Evolutionary conservation across 2,329 filamentous ascomycete genomes (phyloP).

Genomic region (Didymella arachidicola): DNA sequence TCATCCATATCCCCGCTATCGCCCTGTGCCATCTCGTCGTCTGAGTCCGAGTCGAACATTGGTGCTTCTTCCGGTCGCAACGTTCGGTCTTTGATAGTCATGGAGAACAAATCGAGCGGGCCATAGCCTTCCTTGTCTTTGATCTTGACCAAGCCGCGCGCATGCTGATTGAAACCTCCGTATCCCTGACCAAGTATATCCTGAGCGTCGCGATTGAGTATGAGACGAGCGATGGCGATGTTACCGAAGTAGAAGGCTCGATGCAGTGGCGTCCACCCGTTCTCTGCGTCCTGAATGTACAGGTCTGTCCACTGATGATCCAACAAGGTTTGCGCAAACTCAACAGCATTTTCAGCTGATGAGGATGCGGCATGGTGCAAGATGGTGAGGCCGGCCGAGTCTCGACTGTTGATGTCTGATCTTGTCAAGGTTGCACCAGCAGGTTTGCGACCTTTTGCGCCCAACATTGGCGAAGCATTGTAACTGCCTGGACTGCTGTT

Average conservation of each 20-base stretch:
- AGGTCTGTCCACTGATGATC: conserved; percentile 85
- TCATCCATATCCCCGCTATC: conserved; percentile 55
- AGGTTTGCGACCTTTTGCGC: conserved; percentile 46
- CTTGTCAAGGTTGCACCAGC: conserved; percentile 57
- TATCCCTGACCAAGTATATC: conserved; percentile 69
- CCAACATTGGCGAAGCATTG: conserved; percentile 55
- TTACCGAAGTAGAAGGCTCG: conserved; percentile 91
- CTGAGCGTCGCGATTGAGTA: conserved; percentile 78
- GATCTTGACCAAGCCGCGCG: conserved; percentile 84
- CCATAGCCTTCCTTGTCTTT: conserved; percentile 96
- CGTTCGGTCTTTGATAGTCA: conserved; percentile 82
- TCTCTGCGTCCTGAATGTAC: conserved; percentile 87
- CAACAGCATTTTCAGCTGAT: conserved; percentile 69
- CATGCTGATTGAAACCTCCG: conserved; percentile 65
- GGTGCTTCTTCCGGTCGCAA: conserved; percentile 55
- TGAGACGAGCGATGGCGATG: conserved; percentile 80
- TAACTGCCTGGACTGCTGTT: conserved; percentile 58
- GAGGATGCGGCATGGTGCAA: conserved; percentile 86
- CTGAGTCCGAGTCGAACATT: conserved; percentile 59
- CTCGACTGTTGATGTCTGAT: conserved; percentile 83
- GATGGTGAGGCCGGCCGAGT: conserved; percentile 81
- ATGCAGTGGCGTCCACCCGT: conserved; percentile 94
- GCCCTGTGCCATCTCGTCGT: conserved; percentile 56
- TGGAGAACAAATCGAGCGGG: conserved; percentile 90
- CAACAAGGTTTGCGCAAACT: conserved; percentile 80